Evolutionary conservation across 306 rosid species (phyloP), one percentile per base, ranked within the genome.

Genomic region (Pterocarpus macrocarpus): DNA sequence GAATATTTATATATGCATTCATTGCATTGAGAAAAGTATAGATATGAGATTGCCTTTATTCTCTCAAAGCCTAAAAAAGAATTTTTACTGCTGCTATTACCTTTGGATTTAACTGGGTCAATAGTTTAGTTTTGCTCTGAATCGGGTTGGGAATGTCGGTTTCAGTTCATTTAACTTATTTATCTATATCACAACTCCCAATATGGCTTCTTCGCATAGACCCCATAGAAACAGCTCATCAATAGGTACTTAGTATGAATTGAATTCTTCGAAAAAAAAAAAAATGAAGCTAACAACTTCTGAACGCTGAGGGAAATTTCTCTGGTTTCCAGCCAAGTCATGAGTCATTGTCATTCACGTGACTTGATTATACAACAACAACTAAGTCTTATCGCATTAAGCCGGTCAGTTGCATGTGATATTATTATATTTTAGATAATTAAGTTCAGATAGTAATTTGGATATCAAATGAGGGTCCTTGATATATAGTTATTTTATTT

Each of bases 141-240:
- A 71, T 82, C 47, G 47, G 44, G 38, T 45, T 84, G 77, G 75
- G 87, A 84, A 79, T 84, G 84, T 79, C 78, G 66, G 80, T 52
- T 63, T 79, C 13, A 67, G 44, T 22, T 64, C 57, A 75, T 12
- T 59, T 84, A 38, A 36, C 68, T 79, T 80, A 34, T 16, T 28
- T 52, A 68, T 69, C 69, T 67, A 68, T 64, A 61, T 69, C 81
- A 38, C 81, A 69, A 41, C 73, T 79, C 69, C 77, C 83, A 8
- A 78, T 61, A 69, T 67, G 45, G 65, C 58, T 39, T 63, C 55
- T 14, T 69, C 5, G 7, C 13, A 45, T 28, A 38, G 57, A 65
- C 53, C 75, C 68, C 58, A 14, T 55, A 39, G 58, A 55, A 13
- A 39, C 75, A 55, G 56, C 50, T 57, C 53, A 49, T 8, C 62